Percentiles rank a stretch among this genome's conserved stretches.
These are phyloP conservation scores for Leccinum broughii DNA, from an alignment of 768 basidiomycete species.

Conservation along the genomic window DNA sequence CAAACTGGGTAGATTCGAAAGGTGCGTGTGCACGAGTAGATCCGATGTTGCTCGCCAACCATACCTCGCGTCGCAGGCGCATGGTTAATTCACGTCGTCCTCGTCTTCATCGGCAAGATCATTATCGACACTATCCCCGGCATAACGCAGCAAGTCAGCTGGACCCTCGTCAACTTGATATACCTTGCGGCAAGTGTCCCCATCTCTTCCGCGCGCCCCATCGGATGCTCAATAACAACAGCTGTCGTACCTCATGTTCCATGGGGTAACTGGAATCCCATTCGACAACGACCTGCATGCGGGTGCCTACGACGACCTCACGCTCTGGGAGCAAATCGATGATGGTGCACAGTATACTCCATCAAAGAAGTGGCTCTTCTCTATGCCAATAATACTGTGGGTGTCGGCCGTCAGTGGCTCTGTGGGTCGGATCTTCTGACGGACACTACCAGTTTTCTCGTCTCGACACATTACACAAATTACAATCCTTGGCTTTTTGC, in stretches of 20 bases:
- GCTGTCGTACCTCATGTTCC: conserved; percentile 99
- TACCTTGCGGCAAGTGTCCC: conserved; percentile 76
- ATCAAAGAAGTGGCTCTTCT: conserved; percentile 94
- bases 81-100: conserved; percentile 95
- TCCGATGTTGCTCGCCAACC: conserved; percentile 2
- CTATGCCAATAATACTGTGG: conserved; percentile 86
- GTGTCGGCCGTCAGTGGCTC: conserved; percentile 30
- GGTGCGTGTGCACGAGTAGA: conserved; percentile 42
- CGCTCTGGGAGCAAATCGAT: conserved; percentile 99
- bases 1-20: conserved; percentile 93
- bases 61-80: conserved; percentile 61
- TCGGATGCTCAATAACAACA: conserved; percentile 32
- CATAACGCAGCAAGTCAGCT: conserved; percentile 91
- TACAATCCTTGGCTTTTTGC: conserved; percentile 95
- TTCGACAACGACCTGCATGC: conserved; percentile 86
- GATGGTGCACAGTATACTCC: conserved; percentile 98
- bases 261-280: conserved; percentile 96
- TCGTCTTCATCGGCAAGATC: conserved; percentile 88
- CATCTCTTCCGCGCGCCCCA: not conserved
- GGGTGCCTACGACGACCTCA: conserved; percentile 96
- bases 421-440: not conserved
- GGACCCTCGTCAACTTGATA: conserved; percentile 89
- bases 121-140: conserved; percentile 93
- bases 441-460: conserved; percentile 68
- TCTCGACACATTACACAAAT: conserved; percentile 97